Conservation (phyloP, 2,329 filamentous ascomycete species). For the Elsinoe ampelina region DNA sequence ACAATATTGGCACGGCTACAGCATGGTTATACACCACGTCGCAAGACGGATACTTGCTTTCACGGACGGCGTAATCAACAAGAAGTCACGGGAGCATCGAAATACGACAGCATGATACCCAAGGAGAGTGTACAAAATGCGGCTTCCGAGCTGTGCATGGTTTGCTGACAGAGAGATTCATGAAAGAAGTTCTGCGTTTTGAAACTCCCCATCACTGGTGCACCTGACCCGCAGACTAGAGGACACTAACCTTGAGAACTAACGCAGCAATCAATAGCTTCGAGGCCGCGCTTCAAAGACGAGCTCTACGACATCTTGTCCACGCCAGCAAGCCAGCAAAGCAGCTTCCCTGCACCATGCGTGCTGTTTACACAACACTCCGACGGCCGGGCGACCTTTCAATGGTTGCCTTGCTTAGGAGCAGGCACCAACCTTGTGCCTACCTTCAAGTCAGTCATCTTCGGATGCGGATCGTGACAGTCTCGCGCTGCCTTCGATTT, state of each 20-base stretch:
- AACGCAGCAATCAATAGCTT: no score
- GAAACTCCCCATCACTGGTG: neutral
- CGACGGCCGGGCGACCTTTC: no score
- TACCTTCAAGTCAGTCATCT: conserved; percentile 1
- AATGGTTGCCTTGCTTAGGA: neutral
- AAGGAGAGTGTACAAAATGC: neutral
- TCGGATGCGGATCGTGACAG: conserved; percentile 5
- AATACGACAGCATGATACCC: conserved; percentile 1
- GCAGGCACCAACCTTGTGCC: neutral
- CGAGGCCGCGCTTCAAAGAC: no score
- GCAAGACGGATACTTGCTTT: neutral
- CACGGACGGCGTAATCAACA: neutral
- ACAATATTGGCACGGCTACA: no score
- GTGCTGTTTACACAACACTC: no score
- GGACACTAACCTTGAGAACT: no score
- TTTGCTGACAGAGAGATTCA: conserved; percentile 10
- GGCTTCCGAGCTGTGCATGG: neutral
- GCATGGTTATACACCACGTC: no score
- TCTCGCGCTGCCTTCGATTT: conserved; percentile 1
- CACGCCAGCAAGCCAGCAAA: no score
- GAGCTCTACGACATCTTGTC: no score
- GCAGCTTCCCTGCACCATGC: no score
- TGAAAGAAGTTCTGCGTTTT: neutral
- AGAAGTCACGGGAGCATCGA: neutral
- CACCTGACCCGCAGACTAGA: neutral